Base-by-base conservation (phyloP, 2,329 filamentous ascomycete species). In the Ophiostoma perfectum region DNA sequence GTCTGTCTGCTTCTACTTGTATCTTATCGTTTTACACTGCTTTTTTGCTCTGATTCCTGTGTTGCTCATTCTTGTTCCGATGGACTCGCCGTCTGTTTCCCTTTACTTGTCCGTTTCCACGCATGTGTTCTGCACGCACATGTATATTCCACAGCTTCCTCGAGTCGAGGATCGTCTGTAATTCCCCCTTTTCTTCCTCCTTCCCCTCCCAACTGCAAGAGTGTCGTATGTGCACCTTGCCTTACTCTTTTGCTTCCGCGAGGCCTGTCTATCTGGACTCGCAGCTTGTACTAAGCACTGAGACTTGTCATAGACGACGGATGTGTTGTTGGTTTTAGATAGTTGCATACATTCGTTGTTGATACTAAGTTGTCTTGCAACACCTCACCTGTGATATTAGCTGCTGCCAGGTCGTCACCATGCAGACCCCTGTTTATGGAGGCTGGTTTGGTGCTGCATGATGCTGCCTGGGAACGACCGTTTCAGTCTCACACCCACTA, bases 311-410 rank as follows among this genome's bases (percentile, higher is more conserved):
- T 44, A 42, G 16, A 41, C 16, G 38, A 62, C 38, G 16, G 60
- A n/a, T 39, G n/a, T 12, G 38, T 42, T 63, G 38, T 18, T 58
- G 52, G 52, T 27, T 42, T 27, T 63, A 63, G 60, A 63, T 44
- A 44, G 60, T 44, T 63, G 39, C 39, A 18, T 63, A 42, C 12
- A n/a, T n/a, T 12, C 27, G 49, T 55, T 36, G 27, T 55, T 36
- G 27, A 36, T 11, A 14, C 27, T 36, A 27, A 27, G 27, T 27
- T 27, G 27, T 27, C 27, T 27, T 27, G 27, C 27, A 27, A 27
- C 27, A 27, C 27, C 27, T 27, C 27, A 27, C 27, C 27, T 1
- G 27, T 27, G 27, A 27, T 27, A 27, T 27, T 27, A 27, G 27
- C 27, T 27, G 27, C 27, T 27, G 27, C 27, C 27, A 27, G 27